These are phyloP conservation scores for Gossypium davidsonii DNA, from an alignment of 441 rosid genomes.

Conservation along the genomic window DNA sequence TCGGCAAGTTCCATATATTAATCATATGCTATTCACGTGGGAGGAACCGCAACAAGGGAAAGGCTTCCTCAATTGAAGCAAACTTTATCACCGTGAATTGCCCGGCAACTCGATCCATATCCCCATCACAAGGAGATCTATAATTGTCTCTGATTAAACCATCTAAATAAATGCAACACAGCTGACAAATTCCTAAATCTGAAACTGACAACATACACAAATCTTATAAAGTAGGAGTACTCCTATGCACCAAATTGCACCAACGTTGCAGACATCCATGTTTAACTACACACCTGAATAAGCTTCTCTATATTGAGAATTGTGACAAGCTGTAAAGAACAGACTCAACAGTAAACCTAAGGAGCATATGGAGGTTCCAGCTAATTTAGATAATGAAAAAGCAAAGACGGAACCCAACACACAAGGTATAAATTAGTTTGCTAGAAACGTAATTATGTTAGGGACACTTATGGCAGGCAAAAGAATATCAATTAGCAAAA, in stretches of 20 bases:
- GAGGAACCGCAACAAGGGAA: background rate
- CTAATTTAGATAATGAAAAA: background rate
- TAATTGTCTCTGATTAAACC: background rate
- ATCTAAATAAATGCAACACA: background rate
- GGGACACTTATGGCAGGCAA: background rate
- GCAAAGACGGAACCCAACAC: background rate
- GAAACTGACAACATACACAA: background rate
- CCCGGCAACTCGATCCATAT: background rate
- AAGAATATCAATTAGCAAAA: background rate
- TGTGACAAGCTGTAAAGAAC: background rate
- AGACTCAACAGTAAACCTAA: background rate
- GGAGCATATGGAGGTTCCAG: background rate
- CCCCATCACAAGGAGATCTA: background rate
- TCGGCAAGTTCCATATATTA: background rate
- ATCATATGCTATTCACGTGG: background rate
- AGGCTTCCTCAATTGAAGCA: background rate
- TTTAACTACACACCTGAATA: background rate
- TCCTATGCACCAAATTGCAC: background rate
- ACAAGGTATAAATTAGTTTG: slow-evolving; percentile 1
- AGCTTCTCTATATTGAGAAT: background rate
- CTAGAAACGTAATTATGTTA: background rate
- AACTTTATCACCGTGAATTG: background rate
- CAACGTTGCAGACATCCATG: background rate
- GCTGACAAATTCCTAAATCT: background rate
- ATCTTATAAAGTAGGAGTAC: background rate